Percentiles rank a stretch among this genome's conserved stretches.
phyloP scores from a whole-genome alignment of 1,139 yeast genomes.

The Nakaseomyces delphensis region DNA sequence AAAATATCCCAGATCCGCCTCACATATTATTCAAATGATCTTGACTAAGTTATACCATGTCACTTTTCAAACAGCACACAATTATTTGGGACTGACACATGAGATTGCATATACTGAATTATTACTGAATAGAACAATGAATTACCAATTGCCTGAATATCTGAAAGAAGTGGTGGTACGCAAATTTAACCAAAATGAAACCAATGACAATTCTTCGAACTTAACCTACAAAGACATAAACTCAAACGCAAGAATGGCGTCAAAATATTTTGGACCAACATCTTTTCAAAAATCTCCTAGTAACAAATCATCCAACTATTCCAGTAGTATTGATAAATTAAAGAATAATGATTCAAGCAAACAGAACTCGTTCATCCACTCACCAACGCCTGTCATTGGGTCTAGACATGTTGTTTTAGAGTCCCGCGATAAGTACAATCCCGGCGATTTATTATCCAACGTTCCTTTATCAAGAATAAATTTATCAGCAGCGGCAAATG shows the following conservation, averaged over 20 bases:
- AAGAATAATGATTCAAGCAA: not conserved
- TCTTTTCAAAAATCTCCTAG: slow-evolving; percentile 1
- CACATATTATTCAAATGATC: slow-evolving; percentile 91
- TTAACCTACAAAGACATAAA: not conserved
- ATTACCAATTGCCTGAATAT: slow-evolving; percentile 52
- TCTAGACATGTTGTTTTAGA: slow-evolving; percentile 62
- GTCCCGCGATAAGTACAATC: slow-evolving; percentile 54
- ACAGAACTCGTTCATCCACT: not conserved
- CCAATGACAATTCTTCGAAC: not conserved
- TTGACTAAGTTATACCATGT: slow-evolving; percentile 80
- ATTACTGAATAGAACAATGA: slow-evolving; percentile 46
- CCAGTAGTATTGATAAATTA: not conserved
- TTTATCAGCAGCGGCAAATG: slow-evolving; percentile 8
- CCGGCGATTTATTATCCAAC: slow-evolving; percentile 78
- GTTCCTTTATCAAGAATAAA: slow-evolving; percentile 63
- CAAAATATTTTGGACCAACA: not conserved
- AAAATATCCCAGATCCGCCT: slow-evolving; percentile 80
- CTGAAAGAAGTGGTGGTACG: slow-evolving; percentile 47
- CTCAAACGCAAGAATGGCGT: not conserved
- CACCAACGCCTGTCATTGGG: slow-evolving; percentile 11
- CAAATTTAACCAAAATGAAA: slow-evolving; percentile 29
- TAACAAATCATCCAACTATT: not conserved
- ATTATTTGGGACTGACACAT: slow-evolving; percentile 73
- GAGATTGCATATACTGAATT: slow-evolving; percentile 76
- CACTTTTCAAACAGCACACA: slow-evolving; percentile 82